Conservation (phyloP, 768 basidiomycete genomes). For the Flagelloscypha sp. region DNA sequence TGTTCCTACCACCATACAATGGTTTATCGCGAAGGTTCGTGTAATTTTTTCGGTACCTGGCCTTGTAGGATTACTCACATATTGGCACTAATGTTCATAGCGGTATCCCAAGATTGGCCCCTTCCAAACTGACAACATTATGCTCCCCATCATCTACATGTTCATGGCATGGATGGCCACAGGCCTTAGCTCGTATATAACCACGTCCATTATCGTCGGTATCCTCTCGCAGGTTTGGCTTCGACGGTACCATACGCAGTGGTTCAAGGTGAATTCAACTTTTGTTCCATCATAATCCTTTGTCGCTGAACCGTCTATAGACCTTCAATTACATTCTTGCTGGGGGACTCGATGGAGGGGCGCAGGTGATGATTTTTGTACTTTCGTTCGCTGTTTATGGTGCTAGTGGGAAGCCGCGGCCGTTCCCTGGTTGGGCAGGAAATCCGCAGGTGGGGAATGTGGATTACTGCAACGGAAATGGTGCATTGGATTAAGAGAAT, state of each 20-base stretch:
- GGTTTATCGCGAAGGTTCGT: slow-evolving; percentile 42
- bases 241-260: slow-evolving; percentile 47
- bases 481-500: slow-evolving; percentile 37
- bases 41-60: background rate
- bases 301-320: slow-evolving; percentile 3
- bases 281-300: too few species aligned
- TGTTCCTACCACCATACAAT: slow-evolving; percentile 43
- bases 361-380: slow-evolving; percentile 58
- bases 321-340: slow-evolving; percentile 61
- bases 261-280: slow-evolving; percentile 64
- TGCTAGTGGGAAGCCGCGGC: slow-evolving; percentile 38
- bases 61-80: background rate
- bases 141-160: slow-evolving; percentile 51
- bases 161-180: slow-evolving; percentile 37
- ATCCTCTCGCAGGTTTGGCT: slow-evolving; percentile 55
- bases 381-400: slow-evolving; percentile 61
- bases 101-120: slow-evolving; percentile 49
- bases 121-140: slow-evolving; percentile 38
- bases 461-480: slow-evolving; percentile 55
- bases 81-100: slow-evolving; percentile 18
- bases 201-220: slow-evolving; percentile 41
- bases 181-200: slow-evolving; percentile 48
- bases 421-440: slow-evolving; percentile 51
- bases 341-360: slow-evolving; percentile 58
- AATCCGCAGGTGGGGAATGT: slow-evolving; percentile 46